Conservation (phyloP, 2,329 filamentous ascomycete genomes). For the Tolypocladium ovalisporum region DNA sequence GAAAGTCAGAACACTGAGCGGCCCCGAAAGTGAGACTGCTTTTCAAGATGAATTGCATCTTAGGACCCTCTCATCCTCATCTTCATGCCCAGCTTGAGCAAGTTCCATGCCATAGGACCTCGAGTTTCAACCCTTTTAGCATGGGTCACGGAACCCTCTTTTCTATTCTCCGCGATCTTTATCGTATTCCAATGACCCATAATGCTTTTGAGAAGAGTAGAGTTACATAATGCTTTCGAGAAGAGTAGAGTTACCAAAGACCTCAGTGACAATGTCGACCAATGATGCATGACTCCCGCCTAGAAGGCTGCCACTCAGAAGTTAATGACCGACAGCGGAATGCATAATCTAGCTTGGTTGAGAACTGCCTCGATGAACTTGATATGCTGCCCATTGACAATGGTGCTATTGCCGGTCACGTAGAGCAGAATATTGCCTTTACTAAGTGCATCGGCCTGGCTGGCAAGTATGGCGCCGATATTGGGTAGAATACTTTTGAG, state of each 20-base stretch:
- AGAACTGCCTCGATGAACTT: conserved; percentile 32
- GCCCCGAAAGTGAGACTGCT: no score
- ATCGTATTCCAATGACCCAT: conserved; percentile 21
- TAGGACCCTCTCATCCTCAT: neutral
- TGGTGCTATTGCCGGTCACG: conserved; percentile 22
- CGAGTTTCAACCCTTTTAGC: neutral
- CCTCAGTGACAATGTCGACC: conserved; percentile 22
- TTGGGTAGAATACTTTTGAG: conserved; percentile 30
- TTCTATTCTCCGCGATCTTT: neutral
- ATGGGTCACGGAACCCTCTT: neutral
- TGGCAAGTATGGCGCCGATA: conserved; percentile 20
- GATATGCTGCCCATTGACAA: conserved; percentile 30
- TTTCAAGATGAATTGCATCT: no score
- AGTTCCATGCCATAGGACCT: neutral
- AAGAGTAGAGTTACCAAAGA: conserved; percentile 28
- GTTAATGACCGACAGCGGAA: conserved; percentile 25
- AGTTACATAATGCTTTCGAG: conserved; percentile 26
- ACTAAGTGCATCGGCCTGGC: conserved; percentile 23
- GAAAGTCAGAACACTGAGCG: no score
- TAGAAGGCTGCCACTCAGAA: conserved; percentile 24
- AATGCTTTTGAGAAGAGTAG: conserved; percentile 25
- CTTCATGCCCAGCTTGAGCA: conserved; percentile 1
- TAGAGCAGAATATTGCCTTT: conserved; percentile 9
- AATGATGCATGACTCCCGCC: conserved; percentile 17
- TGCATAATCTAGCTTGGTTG: conserved; percentile 23